Conservation (phyloP, 1,139 yeast species). For the Scheffersomyces titani region DNA sequence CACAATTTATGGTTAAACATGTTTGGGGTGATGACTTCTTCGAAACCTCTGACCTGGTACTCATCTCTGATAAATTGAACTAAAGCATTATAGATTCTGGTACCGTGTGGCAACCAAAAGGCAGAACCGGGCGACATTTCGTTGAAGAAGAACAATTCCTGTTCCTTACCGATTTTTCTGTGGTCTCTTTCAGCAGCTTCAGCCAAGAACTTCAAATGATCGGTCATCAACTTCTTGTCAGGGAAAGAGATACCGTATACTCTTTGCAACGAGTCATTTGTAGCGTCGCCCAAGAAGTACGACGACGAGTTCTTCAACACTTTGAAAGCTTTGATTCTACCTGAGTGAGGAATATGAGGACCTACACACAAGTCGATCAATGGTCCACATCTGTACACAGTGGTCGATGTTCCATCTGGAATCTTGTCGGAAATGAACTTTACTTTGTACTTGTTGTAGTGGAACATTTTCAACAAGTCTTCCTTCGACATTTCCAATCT, state of each 20-base stretch:
- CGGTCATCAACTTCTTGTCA: conserved; percentile 95
- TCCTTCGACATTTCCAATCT: conserved; percentile 92
- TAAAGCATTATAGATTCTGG: conserved; percentile 89
- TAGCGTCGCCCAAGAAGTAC: conserved; percentile 91
- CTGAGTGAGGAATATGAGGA: conserved; percentile 98
- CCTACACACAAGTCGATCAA: conserved; percentile 97
- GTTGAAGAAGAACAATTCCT: conserved; percentile 91
- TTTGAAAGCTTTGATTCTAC: conserved; percentile 92
- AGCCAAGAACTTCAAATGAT: conserved; percentile 89
- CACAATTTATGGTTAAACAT: conserved; percentile 94
- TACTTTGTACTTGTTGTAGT: conserved; percentile 94
- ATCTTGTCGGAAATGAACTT: conserved; percentile 83
- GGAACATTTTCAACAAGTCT: conserved; percentile 87
- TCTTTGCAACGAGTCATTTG: conserved; percentile 94
- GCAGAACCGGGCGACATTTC: conserved; percentile 98
- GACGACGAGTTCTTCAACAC: conserved; percentile 94
- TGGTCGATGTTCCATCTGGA: conserved; percentile 94
- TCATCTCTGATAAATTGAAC: conserved; percentile 76
- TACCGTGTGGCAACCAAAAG: conserved; percentile 98
- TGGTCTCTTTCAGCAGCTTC: conserved; percentile 98
- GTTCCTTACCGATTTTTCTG: conserved; percentile 94
- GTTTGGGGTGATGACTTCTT: conserved; percentile 97
- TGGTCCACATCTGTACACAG: conserved; percentile 98
- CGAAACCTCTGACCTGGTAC: conserved; percentile 89
- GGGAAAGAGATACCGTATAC: conserved; percentile 99